These are phyloP conservation scores for Dactylellina haptotyla DNA, from an alignment of 2,329 filamentous ascomycete species.

Conservation along the genomic window DNA sequence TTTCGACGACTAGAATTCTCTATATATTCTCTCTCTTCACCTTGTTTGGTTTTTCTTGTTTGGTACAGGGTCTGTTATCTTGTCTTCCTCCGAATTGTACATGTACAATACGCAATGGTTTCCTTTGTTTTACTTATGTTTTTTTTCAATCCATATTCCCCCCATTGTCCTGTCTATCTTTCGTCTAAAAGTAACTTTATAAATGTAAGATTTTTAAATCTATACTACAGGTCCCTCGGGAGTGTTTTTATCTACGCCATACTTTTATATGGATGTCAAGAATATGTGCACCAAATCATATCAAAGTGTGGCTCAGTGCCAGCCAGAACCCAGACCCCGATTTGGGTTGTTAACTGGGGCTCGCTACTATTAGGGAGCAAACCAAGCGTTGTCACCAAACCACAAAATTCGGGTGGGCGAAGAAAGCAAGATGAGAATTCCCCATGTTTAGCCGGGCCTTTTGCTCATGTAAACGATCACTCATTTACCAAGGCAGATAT, in stretches of 20 bases:
- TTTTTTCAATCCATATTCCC: slow-evolving; percentile 3
- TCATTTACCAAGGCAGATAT: not conserved
- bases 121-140: slow-evolving; percentile 16
- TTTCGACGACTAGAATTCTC: not conserved
- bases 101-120: slow-evolving; percentile 35
- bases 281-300: too few species aligned
- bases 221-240: too few species aligned
- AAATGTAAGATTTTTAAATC: too few species aligned
- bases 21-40: not conserved
- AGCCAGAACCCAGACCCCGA: too few species aligned
- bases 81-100: slow-evolving; percentile 29
- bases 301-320: too few species aligned
- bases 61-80: slow-evolving; percentile 28
- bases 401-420: too few species aligned
- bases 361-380: too few species aligned
- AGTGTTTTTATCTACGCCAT: too few species aligned
- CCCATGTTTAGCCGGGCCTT: not conserved
- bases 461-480: not conserved
- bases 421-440: too few species aligned
- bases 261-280: too few species aligned
- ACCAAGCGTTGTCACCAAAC: too few species aligned
- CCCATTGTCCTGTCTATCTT: slow-evolving; percentile 6
- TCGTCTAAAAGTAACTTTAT: not conserved
- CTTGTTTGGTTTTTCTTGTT: slow-evolving; percentile 5
- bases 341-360: too few species aligned